Conservation (phyloP, 495 filamentous ascomycete genomes). For the Pyrenula aspistea region DNA sequence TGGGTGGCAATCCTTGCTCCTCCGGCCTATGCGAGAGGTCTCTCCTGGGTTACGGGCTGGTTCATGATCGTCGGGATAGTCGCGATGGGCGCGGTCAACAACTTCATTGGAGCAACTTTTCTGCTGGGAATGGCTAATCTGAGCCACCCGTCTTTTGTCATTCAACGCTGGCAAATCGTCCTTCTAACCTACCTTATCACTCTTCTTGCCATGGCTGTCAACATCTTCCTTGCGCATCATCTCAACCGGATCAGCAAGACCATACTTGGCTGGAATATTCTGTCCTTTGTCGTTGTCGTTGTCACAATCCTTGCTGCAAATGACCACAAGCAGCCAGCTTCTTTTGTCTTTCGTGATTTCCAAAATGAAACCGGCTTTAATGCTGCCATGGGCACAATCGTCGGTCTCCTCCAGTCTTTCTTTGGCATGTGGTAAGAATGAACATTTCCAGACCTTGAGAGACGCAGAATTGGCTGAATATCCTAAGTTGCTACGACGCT, state of each 20-base stretch:
- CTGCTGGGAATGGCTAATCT: slow-evolving; percentile 43
- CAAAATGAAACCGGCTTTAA: slow-evolving; percentile 44
- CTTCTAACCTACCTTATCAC: slow-evolving; percentile 38
- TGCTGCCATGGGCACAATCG: slow-evolving; percentile 34
- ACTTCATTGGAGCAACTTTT: slow-evolving; percentile 44
- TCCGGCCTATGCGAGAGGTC: slow-evolving; percentile 29
- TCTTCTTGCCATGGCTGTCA: slow-evolving; percentile 27
- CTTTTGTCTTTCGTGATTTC: slow-evolving; percentile 45
- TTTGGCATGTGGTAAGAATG: slow-evolving; percentile 52
- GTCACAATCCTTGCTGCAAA: slow-evolving; percentile 40
- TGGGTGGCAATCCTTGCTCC: slow-evolving; percentile 47
- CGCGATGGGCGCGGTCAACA: slow-evolving; percentile 46
- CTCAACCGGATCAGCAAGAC: slow-evolving; percentile 39
- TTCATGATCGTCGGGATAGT: slow-evolving; percentile 32
- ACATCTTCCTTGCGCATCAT: slow-evolving; percentile 37
- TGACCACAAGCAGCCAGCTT: slow-evolving; percentile 40
- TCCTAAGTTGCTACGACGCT: no score
- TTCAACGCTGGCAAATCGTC: slow-evolving; percentile 45
- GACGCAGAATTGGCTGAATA: slow-evolving; percentile 7
- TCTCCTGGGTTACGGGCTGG: slow-evolving; percentile 40
- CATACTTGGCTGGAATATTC: slow-evolving; percentile 43
- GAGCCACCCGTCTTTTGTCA: slow-evolving; percentile 35
- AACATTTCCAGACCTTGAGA: no score
- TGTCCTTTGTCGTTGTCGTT: slow-evolving; percentile 36
- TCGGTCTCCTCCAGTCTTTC: slow-evolving; percentile 43